Base-by-base conservation (phyloP, 768 basidiomycete genomes). In the Nidula microcarpa region DNA sequence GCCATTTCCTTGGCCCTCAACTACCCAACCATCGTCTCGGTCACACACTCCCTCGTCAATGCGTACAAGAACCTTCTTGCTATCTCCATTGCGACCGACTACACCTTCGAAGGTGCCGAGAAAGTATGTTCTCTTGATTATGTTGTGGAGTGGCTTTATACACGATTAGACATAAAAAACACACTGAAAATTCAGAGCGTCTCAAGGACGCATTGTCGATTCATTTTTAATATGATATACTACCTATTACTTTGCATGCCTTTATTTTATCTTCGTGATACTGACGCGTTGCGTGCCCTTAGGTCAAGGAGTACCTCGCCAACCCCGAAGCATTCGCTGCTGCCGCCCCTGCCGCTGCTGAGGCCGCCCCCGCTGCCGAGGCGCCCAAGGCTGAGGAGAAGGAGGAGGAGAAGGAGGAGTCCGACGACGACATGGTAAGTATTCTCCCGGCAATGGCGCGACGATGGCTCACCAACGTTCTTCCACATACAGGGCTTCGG, bases 31-130 rank as follows among this genome's bases (percentile, higher is more conserved):
- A 74, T 98, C 61, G 95, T 89, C 59, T 98, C 96, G 43, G 86
- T 98, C 60, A 74, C 81, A 44, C 97, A 99, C 82, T 90, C 93
- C 33, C 85, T 99, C 55, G 93, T 98, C 81, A 98, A 98, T 78
- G 84, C 94, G 43, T 98, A 98, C 90, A 99, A 99, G 87, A 99
- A 98, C 81, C 74, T 98, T 58, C 74, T 99, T 58, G 89, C 93
- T 37, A 72, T 98, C 60, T 86, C 93, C 43, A 74, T 98, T 53
- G 85, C 80, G 45, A 98, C 97, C 55, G 95, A 98, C 45, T 94
- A 94, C 84, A 83, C 87, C 51, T 98, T 98, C 72, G 92, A 95
- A 66, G 94, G 86, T 55, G 81, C 90, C 53, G 92, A 92, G 68
- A 91, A 97, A 90, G 94, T 93, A 56, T 63, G 83, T 44, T 23